Evolutionary conservation across 345 rosid genomes (phyloP), one percentile per base, ranked within the genome.

Genomic region (Lepidium africanum): DNA sequence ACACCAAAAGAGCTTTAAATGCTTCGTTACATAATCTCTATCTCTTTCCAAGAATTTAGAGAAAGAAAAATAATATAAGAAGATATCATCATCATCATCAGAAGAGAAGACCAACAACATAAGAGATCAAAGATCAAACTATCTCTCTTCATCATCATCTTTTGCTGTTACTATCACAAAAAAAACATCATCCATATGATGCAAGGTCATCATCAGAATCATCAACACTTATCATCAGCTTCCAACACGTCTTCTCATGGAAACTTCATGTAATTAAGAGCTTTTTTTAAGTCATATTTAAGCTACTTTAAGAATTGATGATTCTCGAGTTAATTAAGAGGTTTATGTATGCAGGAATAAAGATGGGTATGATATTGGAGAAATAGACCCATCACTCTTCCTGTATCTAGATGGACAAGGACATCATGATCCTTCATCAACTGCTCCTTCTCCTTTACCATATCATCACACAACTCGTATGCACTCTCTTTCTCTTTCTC

Each of bases 361-460:
- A 73, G 84, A 83, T 65, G 70, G 70, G 8, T 89, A 87, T 78
- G 96, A 86, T 76, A 53, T 95, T 77, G 97, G 90, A 58, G 99
- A 95, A 72, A 78, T 95, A 69, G 99, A 95, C 84, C 96, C 86
- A 84, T 88, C 97, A 32, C 90, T 91, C 68, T 86, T 95, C 62
- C 90, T 89, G 42, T 91, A 95, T 83, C 86, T 95, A 36, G 96
- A 91, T 71, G 99, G 93, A 72, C 90, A 93, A 67, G 91, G 89
- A 76, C 79, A 76, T 56, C 79, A 76, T 63, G 71, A 76, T 69
- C 67, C 62, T 63, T 76, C 39, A 47, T 59, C 93, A 41, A 61
- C 78, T 68, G 50, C 74, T 63, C 50, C 71, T 72, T 57, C 72
- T 63, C 30, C 76, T 72, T 72, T 65, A 72, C 53, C 67, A 81